Conservation (phyloP, 495 filamentous ascomycete genomes). For the Wilcoxina mikolae region DNA sequence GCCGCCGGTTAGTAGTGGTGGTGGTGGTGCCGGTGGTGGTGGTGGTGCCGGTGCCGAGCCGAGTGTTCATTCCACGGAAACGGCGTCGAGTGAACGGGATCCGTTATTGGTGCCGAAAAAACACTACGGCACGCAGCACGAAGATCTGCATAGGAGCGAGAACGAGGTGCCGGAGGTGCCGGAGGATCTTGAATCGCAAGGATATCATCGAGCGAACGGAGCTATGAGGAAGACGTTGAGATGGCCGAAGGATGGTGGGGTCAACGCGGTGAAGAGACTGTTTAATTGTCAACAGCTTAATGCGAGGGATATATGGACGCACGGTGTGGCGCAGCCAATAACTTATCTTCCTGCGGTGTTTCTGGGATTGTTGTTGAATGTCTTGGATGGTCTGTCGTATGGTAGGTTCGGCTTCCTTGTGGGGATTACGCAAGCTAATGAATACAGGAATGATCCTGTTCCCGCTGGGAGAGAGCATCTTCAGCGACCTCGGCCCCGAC, state of each 20-base stretch:
- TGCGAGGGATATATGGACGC: conserved; percentile 45
- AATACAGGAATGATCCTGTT: conserved; percentile 75
- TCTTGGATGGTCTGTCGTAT: conserved; percentile 88
- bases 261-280: conserved; percentile 41
- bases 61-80: no score
- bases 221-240: neutral
- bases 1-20: no score
- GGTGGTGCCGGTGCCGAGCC: neutral
- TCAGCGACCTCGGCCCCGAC: conserved; percentile 67
- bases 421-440: neutral
- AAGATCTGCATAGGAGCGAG: neutral
- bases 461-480: conserved; percentile 70
- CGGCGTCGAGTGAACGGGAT: conserved; percentile 18
- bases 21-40: neutral
- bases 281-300: conserved; percentile 38
- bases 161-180: neutral
- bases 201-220: neutral
- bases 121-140: conserved; percentile 26
- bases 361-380: conserved; percentile 76
- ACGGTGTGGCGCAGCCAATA: conserved; percentile 49
- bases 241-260: conserved; percentile 9
- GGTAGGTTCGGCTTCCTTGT: conserved; percentile 35
- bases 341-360: conserved; percentile 68
- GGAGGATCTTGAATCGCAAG: conserved; percentile 1
- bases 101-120: conserved; percentile 35